Evolutionary conservation across 352 stramenopile species (phyloP).

Genomic region (Phytopythium oedochilum): DNA sequence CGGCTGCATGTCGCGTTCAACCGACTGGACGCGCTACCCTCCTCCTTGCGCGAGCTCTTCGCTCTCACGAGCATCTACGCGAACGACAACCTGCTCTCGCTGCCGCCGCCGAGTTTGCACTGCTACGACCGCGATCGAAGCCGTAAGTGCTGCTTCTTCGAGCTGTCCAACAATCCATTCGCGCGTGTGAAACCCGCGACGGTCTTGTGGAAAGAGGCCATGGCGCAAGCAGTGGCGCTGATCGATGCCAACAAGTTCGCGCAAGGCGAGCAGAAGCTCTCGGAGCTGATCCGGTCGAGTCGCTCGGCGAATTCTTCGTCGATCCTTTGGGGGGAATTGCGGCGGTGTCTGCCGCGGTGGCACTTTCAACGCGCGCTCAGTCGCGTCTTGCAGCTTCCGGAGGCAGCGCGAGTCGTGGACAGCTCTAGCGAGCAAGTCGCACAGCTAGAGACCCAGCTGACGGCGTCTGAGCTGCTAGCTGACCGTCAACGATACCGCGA

Average conservation of each 20-base stretch:
- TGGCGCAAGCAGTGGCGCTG: constrained; percentile 18
- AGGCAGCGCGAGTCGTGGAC: background rate
- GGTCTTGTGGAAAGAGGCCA: background rate
- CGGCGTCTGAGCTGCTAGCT: background rate
- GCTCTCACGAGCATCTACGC: constrained; percentile 35
- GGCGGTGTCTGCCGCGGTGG: constrained; percentile 18
- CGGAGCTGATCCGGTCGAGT: constrained; percentile 14
- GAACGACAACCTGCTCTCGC: constrained; percentile 39
- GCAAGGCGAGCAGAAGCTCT: constrained; percentile 22
- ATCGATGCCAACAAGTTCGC: constrained; percentile 24
- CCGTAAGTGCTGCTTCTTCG: constrained; percentile 32
- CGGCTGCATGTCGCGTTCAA: constrained; percentile 50
- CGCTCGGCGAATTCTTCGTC: background rate
- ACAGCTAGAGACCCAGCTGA: background rate
- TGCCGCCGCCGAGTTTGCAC: constrained; percentile 14
- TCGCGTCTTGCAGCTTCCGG: constrained; percentile 35
- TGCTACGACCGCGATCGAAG: constrained; percentile 8
- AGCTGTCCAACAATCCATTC: constrained; percentile 71
- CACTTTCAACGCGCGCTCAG: constrained; percentile 38
- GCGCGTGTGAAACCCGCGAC: background rate
- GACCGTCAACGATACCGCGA: background rate
- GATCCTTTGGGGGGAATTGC: constrained; percentile 13
- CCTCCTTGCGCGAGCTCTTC: constrained; percentile 35
- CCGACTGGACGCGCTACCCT: constrained; percentile 32
- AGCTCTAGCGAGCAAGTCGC: background rate